Base-by-base conservation (phyloP, 2,329 filamentous ascomycete genomes). In the Nigrospora sphaerica region DNA sequence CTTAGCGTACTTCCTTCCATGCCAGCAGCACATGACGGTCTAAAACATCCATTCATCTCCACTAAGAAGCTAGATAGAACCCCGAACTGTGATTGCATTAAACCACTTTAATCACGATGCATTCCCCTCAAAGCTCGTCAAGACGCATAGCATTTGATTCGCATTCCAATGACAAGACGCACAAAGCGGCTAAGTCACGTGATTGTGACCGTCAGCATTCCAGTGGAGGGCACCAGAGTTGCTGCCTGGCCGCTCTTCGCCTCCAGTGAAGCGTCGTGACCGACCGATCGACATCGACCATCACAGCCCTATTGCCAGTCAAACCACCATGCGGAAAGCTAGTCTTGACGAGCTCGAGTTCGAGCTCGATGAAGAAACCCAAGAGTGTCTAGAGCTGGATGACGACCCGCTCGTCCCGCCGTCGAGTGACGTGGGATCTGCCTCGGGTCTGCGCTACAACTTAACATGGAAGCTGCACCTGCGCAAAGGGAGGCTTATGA, bases 401-500 rank as follows among this genome's bases (percentile, higher is more conserved):
- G 23, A 28, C 7, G 23, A 28, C 23, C 23, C 7, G 39, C 39
- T 41, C 39, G 23, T 32, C 39, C 39, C 39, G 39, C 10, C 39
- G 16, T 31, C 23, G 23, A 41, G 39, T 41, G 17, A 41, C 16
- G 39, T 41, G 16, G 23, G 39, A 17, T 32, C 7, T 41, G 16
- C 19, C 16, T 41, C 9, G 12, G 13, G 39, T 44, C 34, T 44
- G 33, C 42, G 32, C 34, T 44, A 36, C 32, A 44, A 23, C 42
- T 28, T 37, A 23, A 28, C 33, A 36, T 44, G 28, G 42, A 44
- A 44, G 33, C 42, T 44, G 23, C 33, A 36, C 16, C 34, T 44
- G 16, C 42, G 42, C 13, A 44, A 44, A 32, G 33, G 32, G 28
- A 37, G 42, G 34, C 32, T 44, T 12, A 44, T 18, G 18, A 44